Evolutionary conservation across 805 yeast species (phyloP), one percentile per base, ranked within the genome.

Genomic region (Wickerhamiella shivajii): DNA sequence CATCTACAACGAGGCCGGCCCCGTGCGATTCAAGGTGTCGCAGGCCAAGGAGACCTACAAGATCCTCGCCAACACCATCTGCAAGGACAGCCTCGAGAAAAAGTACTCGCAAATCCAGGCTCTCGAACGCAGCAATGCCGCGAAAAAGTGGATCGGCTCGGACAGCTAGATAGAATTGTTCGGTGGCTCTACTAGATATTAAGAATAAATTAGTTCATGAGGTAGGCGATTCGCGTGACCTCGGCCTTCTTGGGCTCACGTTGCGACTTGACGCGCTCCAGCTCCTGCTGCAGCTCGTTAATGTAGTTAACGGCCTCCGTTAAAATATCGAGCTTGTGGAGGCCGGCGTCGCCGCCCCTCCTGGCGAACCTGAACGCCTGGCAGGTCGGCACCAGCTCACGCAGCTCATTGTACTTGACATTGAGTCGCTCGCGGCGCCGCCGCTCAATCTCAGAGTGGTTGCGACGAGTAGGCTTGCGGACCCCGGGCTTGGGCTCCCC

Each of bases 301-400:
- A 80, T 74, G 49, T 80, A 79, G 47, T 77, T 85, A 16, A 80
- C 92, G 0, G 87, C 71, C n/a, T 80, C 74, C 51, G 79, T 84
- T 26, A 80, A 57, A 18, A 80, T 77, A 3, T 84, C 79, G 40
- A 80, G 64, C 55, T 80, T 80, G 56, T 79, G 81, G 73, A 80
- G 75, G 13, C 77, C 77, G 39, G 70, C 75, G 35, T 57, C 61
- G 13, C 58, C 57, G 14, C 58, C 58, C 26, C 50, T 40, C 7
- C 41, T 34, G 13, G 55, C 45, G 17, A 51, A 42, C 11, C 42
- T 40, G 15, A 67, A 63, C 20, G 64, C 60, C 31, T 84, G 60
- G 50, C 92, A 79, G 9, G 87, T 84, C 1, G 93, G 93, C 12
- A 80, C 73, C 33, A 80, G 54, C 46, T 66, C 72, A 50, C 79